A percentile compares a stretch with the other conserved stretches of the same genome.
phyloP scores from a whole-genome alignment of 2,329 filamentous ascomycete species.

The Lachnellula willkommii region DNA sequence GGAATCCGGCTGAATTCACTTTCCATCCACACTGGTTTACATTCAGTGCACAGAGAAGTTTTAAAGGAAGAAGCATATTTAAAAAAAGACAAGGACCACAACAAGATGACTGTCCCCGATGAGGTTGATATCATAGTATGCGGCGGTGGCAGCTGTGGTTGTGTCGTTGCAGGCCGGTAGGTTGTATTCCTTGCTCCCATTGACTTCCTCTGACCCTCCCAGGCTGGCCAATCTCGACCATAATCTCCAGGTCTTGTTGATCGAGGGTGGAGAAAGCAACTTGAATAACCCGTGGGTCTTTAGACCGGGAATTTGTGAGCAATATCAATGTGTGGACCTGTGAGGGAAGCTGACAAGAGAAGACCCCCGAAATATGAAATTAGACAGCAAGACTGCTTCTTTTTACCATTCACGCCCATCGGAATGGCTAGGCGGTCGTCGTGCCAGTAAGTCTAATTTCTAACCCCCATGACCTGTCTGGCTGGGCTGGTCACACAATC shows the following conservation, averaged over 20 bases:
- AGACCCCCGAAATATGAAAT: conserved; percentile 31
- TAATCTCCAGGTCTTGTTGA: conserved; percentile 42
- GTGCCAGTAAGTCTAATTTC: conserved; percentile 29
- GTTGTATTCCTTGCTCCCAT: neutral
- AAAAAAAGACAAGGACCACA: neutral
- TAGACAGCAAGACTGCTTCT: conserved; percentile 50
- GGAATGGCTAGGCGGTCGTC: conserved; percentile 56
- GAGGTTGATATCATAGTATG: conserved; percentile 50
- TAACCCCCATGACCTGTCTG: neutral
- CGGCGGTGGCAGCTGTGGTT: conserved; percentile 44
- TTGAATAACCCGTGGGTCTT: conserved; percentile 46
- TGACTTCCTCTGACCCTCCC: conserved; percentile 22
- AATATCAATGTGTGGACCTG: conserved; percentile 33
- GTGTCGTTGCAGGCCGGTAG: conserved; percentile 43
- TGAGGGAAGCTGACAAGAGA: conserved; percentile 3
- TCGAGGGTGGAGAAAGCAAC: conserved; percentile 51
- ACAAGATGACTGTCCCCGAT: conserved; percentile 27
- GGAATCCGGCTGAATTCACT: neutral
- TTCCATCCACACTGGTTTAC: neutral
- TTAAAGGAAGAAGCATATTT: neutral
- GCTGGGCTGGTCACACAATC: neutral
- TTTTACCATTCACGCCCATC: conserved; percentile 63
- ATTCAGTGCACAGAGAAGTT: neutral
- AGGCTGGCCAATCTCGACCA: conserved; percentile 46
- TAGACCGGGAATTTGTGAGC: conserved; percentile 46